A percentile compares a stretch with the other conserved stretches of the same genome.
Evolutionary conservation across 345 rosid species (phyloP).

Genomic region (Brassica juncea): DNA sequence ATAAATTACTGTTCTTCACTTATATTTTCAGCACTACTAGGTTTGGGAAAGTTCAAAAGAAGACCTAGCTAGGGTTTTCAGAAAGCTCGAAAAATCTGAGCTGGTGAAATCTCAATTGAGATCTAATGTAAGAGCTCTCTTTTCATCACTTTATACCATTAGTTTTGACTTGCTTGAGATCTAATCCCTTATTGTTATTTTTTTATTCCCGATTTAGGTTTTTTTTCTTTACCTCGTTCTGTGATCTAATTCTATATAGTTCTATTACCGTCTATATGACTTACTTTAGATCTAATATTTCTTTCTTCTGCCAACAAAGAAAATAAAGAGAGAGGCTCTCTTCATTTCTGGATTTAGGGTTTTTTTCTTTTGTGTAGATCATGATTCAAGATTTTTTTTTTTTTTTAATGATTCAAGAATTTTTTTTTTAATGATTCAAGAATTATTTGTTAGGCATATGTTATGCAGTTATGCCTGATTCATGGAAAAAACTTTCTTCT

Average conservation of each 20-base stretch:
- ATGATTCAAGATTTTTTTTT: neutral
- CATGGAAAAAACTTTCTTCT: neutral
- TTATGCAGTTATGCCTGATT: constrained; percentile 14
- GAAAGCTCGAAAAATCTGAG: constrained; percentile 4
- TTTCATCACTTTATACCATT: neutral
- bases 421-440: too few relatives aligned
- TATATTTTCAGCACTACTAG: neutral
- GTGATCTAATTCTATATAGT: neutral
- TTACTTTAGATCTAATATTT: neutral
- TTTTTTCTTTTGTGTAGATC: neutral
- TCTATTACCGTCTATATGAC: neutral
- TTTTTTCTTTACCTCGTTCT: neutral
- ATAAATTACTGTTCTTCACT: constrained; percentile 25
- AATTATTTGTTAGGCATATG: neutral
- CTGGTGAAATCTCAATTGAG: neutral
- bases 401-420: neutral
- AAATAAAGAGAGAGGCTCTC: neutral
- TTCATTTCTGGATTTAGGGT: constrained; percentile 26
- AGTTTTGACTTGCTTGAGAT: neutral
- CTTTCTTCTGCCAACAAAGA: neutral
- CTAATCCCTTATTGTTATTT: neutral
- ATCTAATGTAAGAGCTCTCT: neutral
- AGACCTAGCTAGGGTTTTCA: constrained; percentile 33
- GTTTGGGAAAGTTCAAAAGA: neutral
- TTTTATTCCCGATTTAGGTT: neutral